Conservation (phyloP, 306 rosid species). For the Morella rubra region DNA sequence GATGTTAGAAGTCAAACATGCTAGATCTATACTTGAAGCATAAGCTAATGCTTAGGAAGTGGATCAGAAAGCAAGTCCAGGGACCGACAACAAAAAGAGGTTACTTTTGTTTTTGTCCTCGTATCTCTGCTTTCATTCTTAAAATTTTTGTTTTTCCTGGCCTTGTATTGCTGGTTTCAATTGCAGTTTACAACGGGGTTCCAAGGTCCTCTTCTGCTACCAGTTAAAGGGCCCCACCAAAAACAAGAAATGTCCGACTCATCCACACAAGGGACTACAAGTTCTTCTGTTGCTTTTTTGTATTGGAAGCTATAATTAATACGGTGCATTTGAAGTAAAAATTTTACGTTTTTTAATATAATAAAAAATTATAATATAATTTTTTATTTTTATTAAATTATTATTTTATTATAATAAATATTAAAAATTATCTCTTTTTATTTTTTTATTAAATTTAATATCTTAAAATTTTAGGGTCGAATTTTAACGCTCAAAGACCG, state of each 20-base stretch:
- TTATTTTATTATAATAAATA: too few relatives aligned
- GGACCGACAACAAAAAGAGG: not conserved
- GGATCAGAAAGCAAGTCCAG: not conserved
- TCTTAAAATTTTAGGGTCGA: too few relatives aligned
- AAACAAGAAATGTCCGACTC: not conserved
- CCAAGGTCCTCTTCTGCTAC: not conserved
- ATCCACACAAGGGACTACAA: too few relatives aligned
- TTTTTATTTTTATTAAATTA: too few relatives aligned
- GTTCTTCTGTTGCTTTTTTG: too few relatives aligned
- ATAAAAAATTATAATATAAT: too few relatives aligned
- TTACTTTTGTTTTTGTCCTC: not conserved
- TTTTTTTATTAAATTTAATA: too few relatives aligned
- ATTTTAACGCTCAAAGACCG: too few relatives aligned
- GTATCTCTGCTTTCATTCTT: not conserved
- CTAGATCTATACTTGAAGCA: not conserved
- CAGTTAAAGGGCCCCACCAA: conserved; percentile 12
- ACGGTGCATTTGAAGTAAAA: too few relatives aligned
- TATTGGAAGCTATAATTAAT: too few relatives aligned
- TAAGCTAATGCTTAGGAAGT: conserved; percentile 15
- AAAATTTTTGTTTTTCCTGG: not conserved
- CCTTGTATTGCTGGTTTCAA: not conserved
- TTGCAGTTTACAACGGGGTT: not conserved
- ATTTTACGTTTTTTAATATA: too few relatives aligned
- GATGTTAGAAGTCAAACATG: not conserved
- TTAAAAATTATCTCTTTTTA: too few relatives aligned